phyloP scores from a whole-genome alignment of 495 filamentous ascomycete species.

The Penicillium manginii region DNA sequence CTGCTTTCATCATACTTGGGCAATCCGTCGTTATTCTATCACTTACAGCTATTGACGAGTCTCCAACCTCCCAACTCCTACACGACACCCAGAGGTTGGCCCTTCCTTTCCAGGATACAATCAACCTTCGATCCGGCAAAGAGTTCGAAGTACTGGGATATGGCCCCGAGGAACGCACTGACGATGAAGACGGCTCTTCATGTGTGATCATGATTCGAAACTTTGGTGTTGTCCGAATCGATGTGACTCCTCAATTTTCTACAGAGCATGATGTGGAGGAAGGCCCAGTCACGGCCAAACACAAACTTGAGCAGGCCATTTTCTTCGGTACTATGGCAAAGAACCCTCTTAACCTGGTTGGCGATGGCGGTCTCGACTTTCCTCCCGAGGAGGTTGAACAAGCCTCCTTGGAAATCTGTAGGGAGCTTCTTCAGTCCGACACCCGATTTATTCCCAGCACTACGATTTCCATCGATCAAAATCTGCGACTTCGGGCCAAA shows the following conservation, averaged over 20 bases:
- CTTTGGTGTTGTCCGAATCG: constrained; percentile 78
- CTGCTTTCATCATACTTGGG: constrained; percentile 82
- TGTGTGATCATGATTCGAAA: constrained; percentile 76
- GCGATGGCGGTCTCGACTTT: constrained; percentile 64
- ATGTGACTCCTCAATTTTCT: constrained; percentile 37
- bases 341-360: constrained; percentile 79
- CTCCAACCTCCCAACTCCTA: constrained; percentile 71
- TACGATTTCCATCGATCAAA: constrained; percentile 76
- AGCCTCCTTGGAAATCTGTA: constrained; percentile 78
- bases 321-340: constrained; percentile 82
- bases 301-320: constrained; percentile 90
- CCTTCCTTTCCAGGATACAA: constrained; percentile 76
- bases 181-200: constrained; percentile 57
- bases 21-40: constrained; percentile 77
- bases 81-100: constrained; percentile 59
- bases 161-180: constrained; percentile 41
- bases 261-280: constrained; percentile 34
- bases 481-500: constrained; percentile 69
- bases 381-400: constrained; percentile 68
- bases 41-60: constrained; percentile 58
- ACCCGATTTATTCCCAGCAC: constrained; percentile 71
- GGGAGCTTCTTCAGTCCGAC: constrained; percentile 77
- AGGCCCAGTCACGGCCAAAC: constrained; percentile 69
- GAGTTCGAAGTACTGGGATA: constrained; percentile 51
- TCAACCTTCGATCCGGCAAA: constrained; percentile 74